Conservation (phyloP, 192 early-diverging fungal genomes). For the Coemansia biformis region DNA sequence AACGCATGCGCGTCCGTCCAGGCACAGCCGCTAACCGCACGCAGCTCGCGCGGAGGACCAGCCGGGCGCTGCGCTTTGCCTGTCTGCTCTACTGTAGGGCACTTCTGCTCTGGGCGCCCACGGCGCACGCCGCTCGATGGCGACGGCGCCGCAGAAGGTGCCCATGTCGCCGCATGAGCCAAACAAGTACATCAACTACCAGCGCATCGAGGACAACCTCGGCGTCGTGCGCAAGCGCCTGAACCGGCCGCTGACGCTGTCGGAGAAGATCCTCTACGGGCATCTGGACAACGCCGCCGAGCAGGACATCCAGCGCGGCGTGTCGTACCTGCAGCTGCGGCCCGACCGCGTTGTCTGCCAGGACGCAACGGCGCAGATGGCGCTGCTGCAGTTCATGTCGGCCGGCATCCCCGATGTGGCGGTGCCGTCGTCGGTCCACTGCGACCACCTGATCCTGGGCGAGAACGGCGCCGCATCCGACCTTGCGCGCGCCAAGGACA, state of each 20-base stretch:
- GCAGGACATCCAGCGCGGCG: conserved; percentile 90
- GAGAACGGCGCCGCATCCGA: conserved; percentile 78
- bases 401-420: conserved; percentile 79
- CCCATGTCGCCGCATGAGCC: conserved; percentile 86
- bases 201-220: conserved; percentile 92
- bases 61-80: too few relatives aligned
- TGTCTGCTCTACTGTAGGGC: too few relatives aligned
- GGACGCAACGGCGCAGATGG: conserved; percentile 98
- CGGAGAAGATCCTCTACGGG: conserved; percentile 97
- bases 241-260: conserved; percentile 83
- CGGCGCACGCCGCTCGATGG: conserved; percentile 38
- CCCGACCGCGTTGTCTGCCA: conserved; percentile 99
- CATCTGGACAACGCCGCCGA: conserved; percentile 93
- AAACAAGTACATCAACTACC: conserved; percentile 96
- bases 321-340: conserved; percentile 90
- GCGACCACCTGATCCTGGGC: conserved; percentile 96
- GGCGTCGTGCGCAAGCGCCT: conserved; percentile 89
- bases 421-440: conserved; percentile 91
- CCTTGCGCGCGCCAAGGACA: conserved; percentile 73
- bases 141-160: conserved; percentile 63
- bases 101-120: conserved; percentile 4
- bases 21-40: too few relatives aligned
- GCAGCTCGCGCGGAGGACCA: too few relatives aligned
- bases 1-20: too few relatives aligned
- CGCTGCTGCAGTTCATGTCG: conserved; percentile 96